Base-by-base conservation (phyloP, 2,329 filamentous ascomycete genomes). In the Colletotrichum cereale region DNA sequence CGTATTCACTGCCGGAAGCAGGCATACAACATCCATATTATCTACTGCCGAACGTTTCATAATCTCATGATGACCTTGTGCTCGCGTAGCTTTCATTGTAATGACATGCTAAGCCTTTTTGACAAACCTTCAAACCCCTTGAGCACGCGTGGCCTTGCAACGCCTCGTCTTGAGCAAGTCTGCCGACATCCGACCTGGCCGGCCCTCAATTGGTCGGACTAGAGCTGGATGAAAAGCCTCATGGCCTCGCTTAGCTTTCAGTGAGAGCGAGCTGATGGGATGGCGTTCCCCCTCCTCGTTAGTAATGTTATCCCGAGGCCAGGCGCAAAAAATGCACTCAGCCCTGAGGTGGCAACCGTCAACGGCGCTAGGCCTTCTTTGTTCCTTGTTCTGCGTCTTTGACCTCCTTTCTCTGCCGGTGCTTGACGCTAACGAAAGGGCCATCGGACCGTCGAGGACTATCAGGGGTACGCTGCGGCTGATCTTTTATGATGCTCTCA, bases 91-190 rank as follows among this genome's bases (percentile, higher is more conserved):
- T 14, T 16, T 53, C 52, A 53, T 29, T 42, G 6, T 26, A 44
- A 48, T 53, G 57, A 34, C 68, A 38, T 58, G 63, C 64, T 64
- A 71, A 71, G 57, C 53, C 26, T 44, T 44, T 66, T 16, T 67
- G 67, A 70, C 56, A 67, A 50, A 55, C 40, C 2, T 29, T n/a
- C 34, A 36, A 36, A 50, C 40, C 24, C 47, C 14, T 42, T n/a
- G n/a, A 3, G 16, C 7, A n/a, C 48, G 31, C n/a, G 12, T 67
- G 56, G 56, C 64, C 44, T 16, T 14, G 40, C 42, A 21, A 31
- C 14, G 26, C 42, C 24, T 47, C 55, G 18, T 47, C 14, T 36
- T 18, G 18, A 18, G 42, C 42, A 24, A 11, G 12, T 18, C 16
- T n/a, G 62, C 40, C 56, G 63, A 66, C 67, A 70, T 48, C 38